phyloP scores from a whole-genome alignment of 352 stramenopile species.

The Blastocystis hominis region DNA sequence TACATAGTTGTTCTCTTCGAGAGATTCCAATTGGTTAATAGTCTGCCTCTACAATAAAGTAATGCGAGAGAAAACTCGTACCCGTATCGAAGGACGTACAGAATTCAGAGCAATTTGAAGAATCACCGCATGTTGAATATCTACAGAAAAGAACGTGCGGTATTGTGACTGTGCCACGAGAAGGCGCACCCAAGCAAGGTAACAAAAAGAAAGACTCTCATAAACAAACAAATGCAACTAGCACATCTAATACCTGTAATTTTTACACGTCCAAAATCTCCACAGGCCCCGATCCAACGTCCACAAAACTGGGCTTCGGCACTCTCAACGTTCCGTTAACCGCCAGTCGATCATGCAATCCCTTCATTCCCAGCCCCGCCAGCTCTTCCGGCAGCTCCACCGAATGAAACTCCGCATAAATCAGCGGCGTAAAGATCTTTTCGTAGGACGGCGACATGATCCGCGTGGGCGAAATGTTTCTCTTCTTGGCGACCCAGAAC shows the following conservation, averaged over 20 bases:
- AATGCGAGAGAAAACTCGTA: not conserved
- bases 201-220: not conserved
- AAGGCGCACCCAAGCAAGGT: not conserved
- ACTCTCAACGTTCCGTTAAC: conserved; percentile 44
- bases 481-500: conserved; percentile 35
- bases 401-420: conserved; percentile 28
- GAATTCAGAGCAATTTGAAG: conserved; percentile 34
- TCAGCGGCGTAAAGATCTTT: conserved; percentile 44
- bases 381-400: conserved; percentile 22
- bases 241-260: not conserved
- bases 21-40: not conserved
- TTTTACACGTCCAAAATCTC: conserved; percentile 28
- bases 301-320: not conserved
- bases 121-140: conserved; percentile 34
- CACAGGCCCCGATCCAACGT: not conserved
- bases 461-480: conserved; percentile 27
- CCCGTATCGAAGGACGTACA: not conserved
- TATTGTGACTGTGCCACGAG: conserved; percentile 13
- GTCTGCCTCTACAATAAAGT: not conserved
- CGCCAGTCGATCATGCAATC: conserved; percentile 15
- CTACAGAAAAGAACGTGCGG: not conserved
- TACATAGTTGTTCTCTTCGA: not conserved
- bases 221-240: conserved; percentile 27
- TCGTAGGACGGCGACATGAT: conserved; percentile 52
- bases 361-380: conserved; percentile 24